phyloP scores from a whole-genome alignment of 2,329 filamentous ascomycete species.

The Diplodia seriata region DNA sequence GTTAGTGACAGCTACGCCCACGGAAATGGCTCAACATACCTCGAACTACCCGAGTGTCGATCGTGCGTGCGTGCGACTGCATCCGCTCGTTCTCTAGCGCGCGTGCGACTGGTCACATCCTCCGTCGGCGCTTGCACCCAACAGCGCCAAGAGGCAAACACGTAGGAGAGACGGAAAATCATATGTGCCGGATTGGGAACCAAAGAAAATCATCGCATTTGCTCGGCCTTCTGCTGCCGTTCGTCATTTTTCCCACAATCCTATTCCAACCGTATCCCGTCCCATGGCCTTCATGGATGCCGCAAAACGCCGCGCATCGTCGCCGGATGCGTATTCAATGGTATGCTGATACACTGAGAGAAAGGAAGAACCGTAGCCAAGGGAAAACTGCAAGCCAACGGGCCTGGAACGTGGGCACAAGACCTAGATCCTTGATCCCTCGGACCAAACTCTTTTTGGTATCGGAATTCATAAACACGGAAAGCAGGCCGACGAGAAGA shows the following conservation, averaged over 20 bases:
- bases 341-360: constrained; percentile 27
- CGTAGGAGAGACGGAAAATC: neutral
- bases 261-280: neutral
- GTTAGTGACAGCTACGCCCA: neutral
- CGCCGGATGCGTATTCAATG: constrained; percentile 10
- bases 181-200: neutral
- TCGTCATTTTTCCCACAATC: constrained; percentile 8
- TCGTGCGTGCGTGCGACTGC: neutral
- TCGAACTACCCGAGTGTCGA: neutral
- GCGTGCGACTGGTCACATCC: constrained; percentile 2
- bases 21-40: constrained; percentile 3
- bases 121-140: neutral
- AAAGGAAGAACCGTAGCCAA: constrained; percentile 6
- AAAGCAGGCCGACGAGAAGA: constrained; percentile 3
- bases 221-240: constrained; percentile 2
- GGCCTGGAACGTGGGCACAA: neutral
- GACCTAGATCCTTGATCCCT: neutral
- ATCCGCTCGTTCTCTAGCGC: neutral
- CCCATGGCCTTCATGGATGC: constrained; percentile 1
- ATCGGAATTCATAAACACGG: neutral
- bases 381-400: neutral
- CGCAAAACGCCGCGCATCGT: constrained; percentile 17
- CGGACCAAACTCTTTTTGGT: neutral
- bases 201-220: constrained; percentile 17
- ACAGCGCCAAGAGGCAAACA: neutral